These are phyloP conservation scores for Macrophomina pseudophaseolina DNA, from an alignment of 2,329 filamentous ascomycete species.

Conservation along the genomic window DNA sequence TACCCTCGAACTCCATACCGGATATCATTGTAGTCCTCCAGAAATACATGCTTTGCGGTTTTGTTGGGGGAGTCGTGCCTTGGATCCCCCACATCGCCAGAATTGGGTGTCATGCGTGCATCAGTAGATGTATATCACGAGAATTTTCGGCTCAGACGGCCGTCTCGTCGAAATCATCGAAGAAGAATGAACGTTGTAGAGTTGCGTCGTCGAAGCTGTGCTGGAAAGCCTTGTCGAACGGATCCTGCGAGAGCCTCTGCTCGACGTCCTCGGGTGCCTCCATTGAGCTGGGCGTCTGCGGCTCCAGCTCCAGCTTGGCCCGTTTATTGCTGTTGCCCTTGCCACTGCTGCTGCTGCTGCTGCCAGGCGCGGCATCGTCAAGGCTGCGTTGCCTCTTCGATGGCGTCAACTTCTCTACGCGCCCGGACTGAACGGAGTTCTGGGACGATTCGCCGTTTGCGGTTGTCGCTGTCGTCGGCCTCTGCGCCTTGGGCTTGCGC, in stretches of 20 bases:
- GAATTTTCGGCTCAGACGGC: neutral
- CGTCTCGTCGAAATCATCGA: conserved; percentile 1
- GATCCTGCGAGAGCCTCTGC: conserved; percentile 4
- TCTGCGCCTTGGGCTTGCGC: conserved; percentile 30
- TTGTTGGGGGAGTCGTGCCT: neutral
- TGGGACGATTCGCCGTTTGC: neutral
- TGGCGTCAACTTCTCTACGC: conserved; percentile 13
- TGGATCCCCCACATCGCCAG: neutral
- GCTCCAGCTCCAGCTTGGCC: neutral
- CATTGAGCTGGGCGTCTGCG: conserved; percentile 10
- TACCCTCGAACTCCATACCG: neutral
- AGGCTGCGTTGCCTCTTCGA: conserved; percentile 16
- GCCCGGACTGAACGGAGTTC: conserved; percentile 18
- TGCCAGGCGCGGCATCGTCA: neutral
- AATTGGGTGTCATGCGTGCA: neutral
- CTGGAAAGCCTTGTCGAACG: conserved; percentile 1
- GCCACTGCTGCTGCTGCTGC: neutral
- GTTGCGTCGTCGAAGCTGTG: conserved; percentile 12
- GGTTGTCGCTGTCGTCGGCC: neutral
- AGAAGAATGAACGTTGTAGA: conserved; percentile 5
- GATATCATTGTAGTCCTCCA: conserved; percentile 5
- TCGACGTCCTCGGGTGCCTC: conserved; percentile 3
- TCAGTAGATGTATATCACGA: neutral
- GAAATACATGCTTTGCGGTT: neutral
- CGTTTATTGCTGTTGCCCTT: neutral